Conservation (phyloP, 2,329 filamentous ascomycete species). For the Paracoccidioides lutzii region DNA sequence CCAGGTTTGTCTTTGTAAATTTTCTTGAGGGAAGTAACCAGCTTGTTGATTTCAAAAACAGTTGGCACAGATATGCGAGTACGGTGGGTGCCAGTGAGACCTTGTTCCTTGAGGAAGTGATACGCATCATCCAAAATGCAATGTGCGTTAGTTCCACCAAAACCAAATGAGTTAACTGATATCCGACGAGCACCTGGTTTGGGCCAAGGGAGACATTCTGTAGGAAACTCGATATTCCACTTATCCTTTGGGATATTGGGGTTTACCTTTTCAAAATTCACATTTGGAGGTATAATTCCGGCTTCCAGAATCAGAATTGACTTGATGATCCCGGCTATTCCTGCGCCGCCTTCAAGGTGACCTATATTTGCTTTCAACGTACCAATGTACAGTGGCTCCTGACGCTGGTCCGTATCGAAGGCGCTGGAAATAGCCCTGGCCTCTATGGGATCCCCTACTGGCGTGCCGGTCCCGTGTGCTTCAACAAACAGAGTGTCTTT, state of each 20-base stretch:
- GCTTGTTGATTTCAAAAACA: not conserved
- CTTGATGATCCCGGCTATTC: conserved; percentile 14
- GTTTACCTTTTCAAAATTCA: conserved; percentile 19
- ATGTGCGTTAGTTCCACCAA: conserved; percentile 19
- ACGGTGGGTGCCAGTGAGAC: conserved; percentile 4
- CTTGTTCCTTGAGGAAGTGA: conserved; percentile 3
- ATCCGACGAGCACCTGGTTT: conserved; percentile 13
- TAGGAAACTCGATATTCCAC: conserved; percentile 13
- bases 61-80: conserved; percentile 3
- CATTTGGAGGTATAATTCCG: conserved; percentile 11
- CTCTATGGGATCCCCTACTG: conserved; percentile 18
- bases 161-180: conserved; percentile 25
- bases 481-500: conserved; percentile 13
- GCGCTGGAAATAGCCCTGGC: conserved; percentile 7
- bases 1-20: not conserved
- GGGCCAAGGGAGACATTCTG: conserved; percentile 17
- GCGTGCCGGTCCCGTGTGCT: conserved; percentile 27
- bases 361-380: conserved; percentile 7
- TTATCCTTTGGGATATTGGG: conserved; percentile 14
- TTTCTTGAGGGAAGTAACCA: not conserved
- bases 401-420: conserved; percentile 4
- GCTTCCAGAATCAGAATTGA: conserved; percentile 11
- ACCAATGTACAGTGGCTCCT: conserved; percentile 9
- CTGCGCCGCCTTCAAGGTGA: conserved; percentile 12
- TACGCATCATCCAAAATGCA: conserved; percentile 15